phyloP scores from a whole-genome alignment of 148 eudicot species.

The Vaccinium darrowii region DNA sequence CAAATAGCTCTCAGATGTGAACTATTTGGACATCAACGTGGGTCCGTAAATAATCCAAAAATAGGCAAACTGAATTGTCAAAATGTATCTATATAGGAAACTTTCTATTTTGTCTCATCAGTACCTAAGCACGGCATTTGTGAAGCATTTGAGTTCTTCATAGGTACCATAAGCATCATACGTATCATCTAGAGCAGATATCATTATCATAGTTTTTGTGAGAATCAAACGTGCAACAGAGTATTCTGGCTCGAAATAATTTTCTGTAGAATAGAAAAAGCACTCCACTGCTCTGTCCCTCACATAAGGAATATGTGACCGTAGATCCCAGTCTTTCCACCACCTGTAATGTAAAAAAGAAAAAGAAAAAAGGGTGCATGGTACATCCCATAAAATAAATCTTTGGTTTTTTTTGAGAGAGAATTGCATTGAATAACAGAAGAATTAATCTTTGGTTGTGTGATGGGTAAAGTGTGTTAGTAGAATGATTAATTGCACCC shows the following conservation, averaged over 20 bases:
- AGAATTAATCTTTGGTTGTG: no score
- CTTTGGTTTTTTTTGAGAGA: no score
- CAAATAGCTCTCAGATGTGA: background rate
- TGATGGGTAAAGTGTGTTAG: no score
- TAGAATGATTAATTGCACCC: no score
- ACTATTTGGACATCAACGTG: background rate
- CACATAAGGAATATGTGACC: background rate
- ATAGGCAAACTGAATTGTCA: background rate
- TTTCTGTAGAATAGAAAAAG: constrained; percentile 18
- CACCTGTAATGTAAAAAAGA: constrained; percentile 18
- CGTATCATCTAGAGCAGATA: background rate
- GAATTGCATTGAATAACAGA: no score
- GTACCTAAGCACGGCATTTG: constrained; percentile 5
- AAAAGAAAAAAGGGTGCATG: no score
- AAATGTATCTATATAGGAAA: no score
- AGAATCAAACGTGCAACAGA: background rate
- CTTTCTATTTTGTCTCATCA: background rate
- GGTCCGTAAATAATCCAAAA: background rate
- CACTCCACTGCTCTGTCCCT: constrained; percentile 27
- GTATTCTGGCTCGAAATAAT: constrained; percentile 22
- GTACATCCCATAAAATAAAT: no score
- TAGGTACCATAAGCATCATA: constrained; percentile 19
- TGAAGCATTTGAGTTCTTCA: constrained; percentile 24
- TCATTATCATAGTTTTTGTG: background rate
- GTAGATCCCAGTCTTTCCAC: constrained; percentile 32